These are phyloP conservation scores for Rhynchospora pubera DNA, from an alignment of 176 grass and related monocot species.

Conservation along the genomic window DNA sequence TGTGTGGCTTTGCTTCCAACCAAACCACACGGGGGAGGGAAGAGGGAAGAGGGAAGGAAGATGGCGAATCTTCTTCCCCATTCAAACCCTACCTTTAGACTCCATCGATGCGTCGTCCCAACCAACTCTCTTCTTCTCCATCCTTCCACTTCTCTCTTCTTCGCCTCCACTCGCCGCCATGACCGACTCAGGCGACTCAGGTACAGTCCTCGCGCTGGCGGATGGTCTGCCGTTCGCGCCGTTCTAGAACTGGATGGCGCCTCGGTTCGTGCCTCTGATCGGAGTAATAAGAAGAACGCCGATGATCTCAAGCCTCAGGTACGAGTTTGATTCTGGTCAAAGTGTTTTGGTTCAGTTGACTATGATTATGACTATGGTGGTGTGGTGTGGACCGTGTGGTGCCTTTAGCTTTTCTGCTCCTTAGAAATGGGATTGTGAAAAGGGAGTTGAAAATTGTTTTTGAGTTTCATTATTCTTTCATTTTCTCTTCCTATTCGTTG, in stretches of 20 bases:
- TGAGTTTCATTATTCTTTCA: not conserved
- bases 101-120: not conserved
- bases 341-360: constrained; percentile 4
- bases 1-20: not conserved
- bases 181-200: constrained; percentile 14
- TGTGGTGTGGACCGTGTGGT: not conserved
- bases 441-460: not conserved
- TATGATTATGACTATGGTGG: not conserved
- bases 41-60: not conserved
- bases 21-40: not conserved
- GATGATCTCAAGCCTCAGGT: constrained; percentile 28
- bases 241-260: constrained; percentile 12
- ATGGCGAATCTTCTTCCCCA: constrained; percentile 28
- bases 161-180: constrained; percentile 2
- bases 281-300: not conserved
- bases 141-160: constrained; percentile 17
- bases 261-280: not conserved
- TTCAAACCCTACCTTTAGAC: not conserved
- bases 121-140: constrained; percentile 15
- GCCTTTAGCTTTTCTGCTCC: not conserved
- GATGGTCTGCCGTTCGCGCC: not conserved
- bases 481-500: not conserved
- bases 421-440: not conserved
- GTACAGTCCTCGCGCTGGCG: not conserved
- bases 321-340: not conserved